phyloP scores from a whole-genome alignment of 306 rosid genomes.

The Lupinus albus region DNA sequence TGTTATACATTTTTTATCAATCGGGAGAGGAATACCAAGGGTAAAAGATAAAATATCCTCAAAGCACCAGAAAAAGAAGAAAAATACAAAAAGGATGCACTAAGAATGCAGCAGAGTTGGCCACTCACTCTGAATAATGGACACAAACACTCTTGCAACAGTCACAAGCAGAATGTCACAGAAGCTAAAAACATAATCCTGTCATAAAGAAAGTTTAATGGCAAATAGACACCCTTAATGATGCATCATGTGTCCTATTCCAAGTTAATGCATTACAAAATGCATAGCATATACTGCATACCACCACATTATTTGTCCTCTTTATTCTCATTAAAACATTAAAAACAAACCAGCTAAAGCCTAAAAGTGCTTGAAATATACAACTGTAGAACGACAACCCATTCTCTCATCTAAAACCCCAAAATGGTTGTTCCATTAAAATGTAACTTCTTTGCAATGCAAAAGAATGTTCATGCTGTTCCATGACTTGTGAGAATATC shows the following conservation, averaged over 20 bases:
- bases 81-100: not conserved
- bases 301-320: slow-evolving; percentile 4
- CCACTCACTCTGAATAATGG: slow-evolving; percentile 2
- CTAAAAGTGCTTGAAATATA: not conserved
- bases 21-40: not conserved
- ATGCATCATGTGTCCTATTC: slow-evolving; percentile 6
- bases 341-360: not conserved
- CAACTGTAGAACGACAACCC: not conserved
- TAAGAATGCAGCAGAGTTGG: not conserved
- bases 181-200: slow-evolving; percentile 4
- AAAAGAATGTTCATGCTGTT: not conserved
- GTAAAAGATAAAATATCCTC: slow-evolving; percentile 9
- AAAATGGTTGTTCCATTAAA: slow-evolving; percentile 3
- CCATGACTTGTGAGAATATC: not conserved
- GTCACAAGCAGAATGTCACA: not conserved
- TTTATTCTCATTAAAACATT: slow-evolving; percentile 8
- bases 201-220: slow-evolving; percentile 11
- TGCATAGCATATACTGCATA: not conserved
- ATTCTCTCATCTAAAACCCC: not conserved
- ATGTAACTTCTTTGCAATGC: not conserved
- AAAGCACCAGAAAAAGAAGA: not conserved
- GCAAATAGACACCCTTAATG: not conserved
- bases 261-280: slow-evolving; percentile 30
- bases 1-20: not conserved
- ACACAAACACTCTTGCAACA: not conserved